Conservation (phyloP, 2,329 filamentous ascomycete species). For the Arthrobotrys iridis region DNA sequence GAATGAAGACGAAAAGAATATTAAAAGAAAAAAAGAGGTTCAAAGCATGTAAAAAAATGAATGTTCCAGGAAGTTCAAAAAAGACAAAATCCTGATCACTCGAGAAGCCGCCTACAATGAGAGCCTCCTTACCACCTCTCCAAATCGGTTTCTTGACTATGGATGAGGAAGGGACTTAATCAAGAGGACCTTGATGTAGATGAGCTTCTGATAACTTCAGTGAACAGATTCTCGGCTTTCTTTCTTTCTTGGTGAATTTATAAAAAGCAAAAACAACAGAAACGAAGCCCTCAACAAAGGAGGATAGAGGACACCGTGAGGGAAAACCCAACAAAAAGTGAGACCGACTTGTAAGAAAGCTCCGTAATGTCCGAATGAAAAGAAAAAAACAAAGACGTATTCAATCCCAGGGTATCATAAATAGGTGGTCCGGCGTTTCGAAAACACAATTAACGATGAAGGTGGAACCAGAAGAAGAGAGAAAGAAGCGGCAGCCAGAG, state of each 20-base stretch:
- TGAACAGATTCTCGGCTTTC: constrained; percentile 9
- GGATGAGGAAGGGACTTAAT: background rate
- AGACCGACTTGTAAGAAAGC: constrained; percentile 8
- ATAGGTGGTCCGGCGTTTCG: constrained; percentile 15
- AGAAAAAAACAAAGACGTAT: constrained; percentile 42
- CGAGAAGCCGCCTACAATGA: background rate
- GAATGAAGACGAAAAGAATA: constrained; percentile 26
- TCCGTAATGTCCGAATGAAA: constrained; percentile 25
- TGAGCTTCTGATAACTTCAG: background rate
- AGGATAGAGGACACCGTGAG: constrained; percentile 5
- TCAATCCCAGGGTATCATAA: constrained; percentile 53
- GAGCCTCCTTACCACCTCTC: background rate
- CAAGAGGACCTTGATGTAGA: background rate
- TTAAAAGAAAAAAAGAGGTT: background rate
- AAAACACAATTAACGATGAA: constrained; percentile 35
- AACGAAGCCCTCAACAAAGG: background rate
- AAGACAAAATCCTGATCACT: background rate
- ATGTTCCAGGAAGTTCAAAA: background rate
- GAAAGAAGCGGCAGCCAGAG: background rate
- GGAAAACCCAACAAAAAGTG: constrained; percentile 1
- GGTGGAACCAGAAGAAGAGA: constrained; percentile 7
- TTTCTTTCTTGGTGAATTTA: constrained; percentile 3
- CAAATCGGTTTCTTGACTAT: background rate
- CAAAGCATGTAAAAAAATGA: constrained; percentile 1
- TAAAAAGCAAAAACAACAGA: constrained; percentile 3